phyloP scores from a whole-genome alignment of 1,284 basidiomycete genomes.

The Thecaphora frezii region DNA sequence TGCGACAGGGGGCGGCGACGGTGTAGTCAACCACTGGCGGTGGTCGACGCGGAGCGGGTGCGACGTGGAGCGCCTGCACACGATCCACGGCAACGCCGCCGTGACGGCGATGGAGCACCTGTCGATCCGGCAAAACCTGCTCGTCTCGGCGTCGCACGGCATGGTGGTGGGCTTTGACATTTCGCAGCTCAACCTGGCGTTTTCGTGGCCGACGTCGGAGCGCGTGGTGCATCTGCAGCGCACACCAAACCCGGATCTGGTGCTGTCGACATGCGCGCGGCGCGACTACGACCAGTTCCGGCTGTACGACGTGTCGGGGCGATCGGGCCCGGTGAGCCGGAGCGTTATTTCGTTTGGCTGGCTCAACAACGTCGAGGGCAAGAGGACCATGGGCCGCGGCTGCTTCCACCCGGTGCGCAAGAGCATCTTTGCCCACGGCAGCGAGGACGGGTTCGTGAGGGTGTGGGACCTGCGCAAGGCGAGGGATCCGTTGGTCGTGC shows the following conservation, averaged over 20 bases:
- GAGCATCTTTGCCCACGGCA: constrained; percentile 27
- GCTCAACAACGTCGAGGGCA: constrained; percentile 24
- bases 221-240: constrained; percentile 28
- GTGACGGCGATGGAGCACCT: constrained; percentile 26
- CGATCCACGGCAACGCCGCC: constrained; percentile 18
- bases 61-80: constrained; percentile 12
- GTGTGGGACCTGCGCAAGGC: constrained; percentile 34
- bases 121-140: constrained; percentile 7
- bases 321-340: constrained; percentile 18
- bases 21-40: constrained; percentile 30
- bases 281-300: constrained; percentile 35
- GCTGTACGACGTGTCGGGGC: constrained; percentile 30
- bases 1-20: constrained; percentile 32
- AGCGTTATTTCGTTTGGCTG: constrained; percentile 31
- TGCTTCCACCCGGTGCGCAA: constrained; percentile 20
- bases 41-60: constrained; percentile 10
- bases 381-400: constrained; percentile 18
- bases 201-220: constrained; percentile 30
- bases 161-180: constrained; percentile 26
- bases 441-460: constrained; percentile 24
- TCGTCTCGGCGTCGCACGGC: constrained; percentile 21
- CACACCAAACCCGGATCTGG: constrained; percentile 26
- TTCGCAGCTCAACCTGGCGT: constrained; percentile 15
- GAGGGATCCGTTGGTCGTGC: constrained; percentile 17
- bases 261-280: constrained; percentile 18